phyloP scores from a whole-genome alignment of 768 basidiomycete species.

The Exidia glandulosa region DNA sequence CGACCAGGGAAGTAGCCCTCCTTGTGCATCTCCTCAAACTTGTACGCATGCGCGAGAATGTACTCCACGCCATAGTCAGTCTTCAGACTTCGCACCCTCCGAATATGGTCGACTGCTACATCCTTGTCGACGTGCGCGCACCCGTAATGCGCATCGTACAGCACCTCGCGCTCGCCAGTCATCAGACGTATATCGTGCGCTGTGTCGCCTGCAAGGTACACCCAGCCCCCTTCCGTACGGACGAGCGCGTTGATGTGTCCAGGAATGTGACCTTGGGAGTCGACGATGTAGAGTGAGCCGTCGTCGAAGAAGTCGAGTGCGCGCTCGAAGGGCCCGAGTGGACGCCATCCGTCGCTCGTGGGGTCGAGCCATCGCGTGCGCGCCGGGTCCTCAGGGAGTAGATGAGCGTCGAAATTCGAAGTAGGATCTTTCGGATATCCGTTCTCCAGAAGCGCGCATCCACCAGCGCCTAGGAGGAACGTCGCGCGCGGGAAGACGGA shows the following conservation, averaged over 20 bases:
- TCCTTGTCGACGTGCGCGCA: too few species aligned
- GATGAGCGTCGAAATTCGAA: background rate
- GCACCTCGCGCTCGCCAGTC: constrained; percentile 33
- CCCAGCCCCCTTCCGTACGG: constrained; percentile 40
- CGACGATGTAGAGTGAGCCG: constrained; percentile 44
- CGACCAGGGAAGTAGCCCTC: too few species aligned
- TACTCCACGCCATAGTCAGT: too few species aligned
- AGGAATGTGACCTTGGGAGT: constrained; percentile 38
- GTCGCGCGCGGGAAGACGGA: constrained; percentile 5
- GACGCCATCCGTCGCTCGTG: too few species aligned
- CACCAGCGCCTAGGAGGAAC: constrained; percentile 6
- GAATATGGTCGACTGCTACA: too few species aligned
- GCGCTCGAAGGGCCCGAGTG: constrained; percentile 39
- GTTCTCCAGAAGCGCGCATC: background rate
- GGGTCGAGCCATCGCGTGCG: constrained; percentile 30
- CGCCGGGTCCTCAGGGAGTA: constrained; percentile 19
- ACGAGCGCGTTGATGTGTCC: constrained; percentile 47
- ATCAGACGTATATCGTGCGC: constrained; percentile 45
- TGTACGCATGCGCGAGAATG: too few species aligned
- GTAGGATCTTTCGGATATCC: constrained; percentile 3
- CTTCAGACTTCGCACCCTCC: too few species aligned
- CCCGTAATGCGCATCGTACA: too few species aligned
- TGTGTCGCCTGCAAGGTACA: constrained; percentile 43
- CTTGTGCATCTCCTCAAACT: too few species aligned
- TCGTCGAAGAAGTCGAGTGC: constrained; percentile 46